Percentiles rank a stretch among this genome's conserved stretches.
phyloP scores from a whole-genome alignment of 176 grass and related monocot genomes.

The Luzula sylvatica region DNA sequence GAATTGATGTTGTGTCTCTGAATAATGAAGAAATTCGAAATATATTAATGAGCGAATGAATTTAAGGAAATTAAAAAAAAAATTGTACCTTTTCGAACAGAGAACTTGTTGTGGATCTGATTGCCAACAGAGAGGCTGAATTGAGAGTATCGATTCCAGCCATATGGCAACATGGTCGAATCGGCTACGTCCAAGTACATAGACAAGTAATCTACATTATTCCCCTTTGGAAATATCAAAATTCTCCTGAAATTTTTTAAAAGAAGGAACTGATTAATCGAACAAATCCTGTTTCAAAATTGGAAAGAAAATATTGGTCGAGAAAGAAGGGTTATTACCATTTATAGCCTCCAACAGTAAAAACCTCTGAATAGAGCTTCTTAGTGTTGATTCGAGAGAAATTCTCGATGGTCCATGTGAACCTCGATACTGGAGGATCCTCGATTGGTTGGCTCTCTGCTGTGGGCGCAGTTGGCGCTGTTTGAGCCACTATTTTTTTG shows the following conservation, averaged over 20 bases:
- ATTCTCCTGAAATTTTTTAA: constrained; percentile 60
- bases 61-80: constrained; percentile 8
- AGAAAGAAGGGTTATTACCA: constrained; percentile 40
- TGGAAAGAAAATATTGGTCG: background rate
- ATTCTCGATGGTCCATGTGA: constrained; percentile 94
- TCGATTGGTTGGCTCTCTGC: constrained; percentile 76
- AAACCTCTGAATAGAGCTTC: constrained; percentile 92
- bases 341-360: constrained; percentile 78
- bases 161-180: constrained; percentile 76
- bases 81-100: constrained; percentile 84
- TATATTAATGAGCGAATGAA: no score
- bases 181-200: constrained; percentile 99
- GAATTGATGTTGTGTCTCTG: constrained; percentile 98
- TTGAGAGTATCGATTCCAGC: constrained; percentile 96
- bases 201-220: constrained; percentile 92
- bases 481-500: constrained; percentile 36
- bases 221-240: constrained; percentile 95
- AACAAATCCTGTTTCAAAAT: background rate
- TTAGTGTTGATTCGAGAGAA: constrained; percentile 65
- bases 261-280: background rate
- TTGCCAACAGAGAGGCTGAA: constrained; percentile 82
- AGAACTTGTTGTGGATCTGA: constrained; percentile 85
- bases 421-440: constrained; percentile 77
- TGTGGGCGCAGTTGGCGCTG: constrained; percentile 47
- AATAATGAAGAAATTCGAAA: no score